Evolutionary conservation across 2,329 filamentous ascomycete species (phyloP), one percentile per base, ranked within the genome.

Genomic region (Ceratocystis huliohia): DNA sequence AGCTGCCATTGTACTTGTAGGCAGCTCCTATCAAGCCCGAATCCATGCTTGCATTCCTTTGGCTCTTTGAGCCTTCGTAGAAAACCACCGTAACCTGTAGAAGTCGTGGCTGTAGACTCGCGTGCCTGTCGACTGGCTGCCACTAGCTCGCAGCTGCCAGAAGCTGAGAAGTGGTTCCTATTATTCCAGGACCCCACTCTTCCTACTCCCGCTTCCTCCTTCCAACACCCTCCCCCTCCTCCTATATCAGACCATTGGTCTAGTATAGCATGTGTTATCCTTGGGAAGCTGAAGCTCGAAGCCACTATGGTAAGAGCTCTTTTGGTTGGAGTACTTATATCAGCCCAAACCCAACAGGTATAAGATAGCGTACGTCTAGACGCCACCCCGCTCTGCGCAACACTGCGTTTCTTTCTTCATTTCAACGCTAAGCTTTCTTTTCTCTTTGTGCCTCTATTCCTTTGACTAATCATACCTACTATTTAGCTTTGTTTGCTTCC

Each of bases 361-460:
- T 59, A 59, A 59, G 28, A 33, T 20, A 37, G 33, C 37, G 37
- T 41, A 41, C 13, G 37, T 37, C 56, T 8, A 37, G 30, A 30
- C n/a, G 28, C 56, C 56, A 53, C 48, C 56, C 56, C 56, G 56
- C 56, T 59, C 25, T 33, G 56, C 5, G 25, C 56, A 59, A 28
- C 6, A 15, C 56, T 25, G 22, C 30, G 44, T 63, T 50, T 50
- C 44, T 17, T 37, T 44, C 30, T 30, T 30, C 8, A n/a, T 33
- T 25, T 33, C 17, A 33, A 53, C 22, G 2, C 33, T 33, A 48
- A 28, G 22, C 28, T 28, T 30, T 15, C 20, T 25, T 50, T 50
- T 50, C 15, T 17, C 20, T 37, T 48, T 7, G n/a, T 20, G 6
- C 7, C 22, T 20, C 7, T 53, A 20, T 53, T 25, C 3, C 30